Evolutionary conservation across 1,284 basidiomycete species (phyloP).

Genomic region (Ceratobasidium sp.): DNA sequence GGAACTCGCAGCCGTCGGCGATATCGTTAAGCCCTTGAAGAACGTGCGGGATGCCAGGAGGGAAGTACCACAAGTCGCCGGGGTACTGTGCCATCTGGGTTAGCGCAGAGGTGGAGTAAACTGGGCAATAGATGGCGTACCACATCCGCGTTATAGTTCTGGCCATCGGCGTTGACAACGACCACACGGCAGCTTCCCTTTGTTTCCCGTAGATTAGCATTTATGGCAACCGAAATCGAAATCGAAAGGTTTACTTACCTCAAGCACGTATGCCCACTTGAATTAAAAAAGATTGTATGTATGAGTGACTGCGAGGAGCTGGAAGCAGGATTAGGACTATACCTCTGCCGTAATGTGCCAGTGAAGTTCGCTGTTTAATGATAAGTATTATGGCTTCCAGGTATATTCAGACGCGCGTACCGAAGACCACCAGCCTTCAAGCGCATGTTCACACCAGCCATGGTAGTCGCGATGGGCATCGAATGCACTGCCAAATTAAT

Average conservation of each 20-base stretch:
- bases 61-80: conserved; percentile 69
- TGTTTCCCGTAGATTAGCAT: neutral
- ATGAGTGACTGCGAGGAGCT: neutral
- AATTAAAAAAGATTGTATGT: no score
- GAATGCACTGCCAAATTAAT: conserved; percentile 58
- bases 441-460: conserved; percentile 62
- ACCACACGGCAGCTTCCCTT: conserved; percentile 75
- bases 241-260: conserved; percentile 49
- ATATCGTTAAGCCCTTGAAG: conserved; percentile 74
- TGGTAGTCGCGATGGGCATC: conserved; percentile 71
- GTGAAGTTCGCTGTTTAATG: conserved; percentile 47
- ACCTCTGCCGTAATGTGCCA: conserved; percentile 51
- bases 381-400: neutral
- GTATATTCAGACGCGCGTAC: conserved; percentile 56
- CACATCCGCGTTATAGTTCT: conserved; percentile 71
- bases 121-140: conserved; percentile 57
- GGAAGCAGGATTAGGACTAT: neutral
- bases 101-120: neutral
- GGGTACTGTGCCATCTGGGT: conserved; percentile 31
- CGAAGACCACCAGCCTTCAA: conserved; percentile 74
- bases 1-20: conserved; percentile 74
- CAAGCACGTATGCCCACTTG: conserved; percentile 77
- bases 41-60: conserved; percentile 72
- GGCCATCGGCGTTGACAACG: conserved; percentile 70
- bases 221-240: neutral